Evolutionary conservation across 2,329 filamentous ascomycete species (phyloP).

Genomic region (Fusarium bactridioides): DNA sequence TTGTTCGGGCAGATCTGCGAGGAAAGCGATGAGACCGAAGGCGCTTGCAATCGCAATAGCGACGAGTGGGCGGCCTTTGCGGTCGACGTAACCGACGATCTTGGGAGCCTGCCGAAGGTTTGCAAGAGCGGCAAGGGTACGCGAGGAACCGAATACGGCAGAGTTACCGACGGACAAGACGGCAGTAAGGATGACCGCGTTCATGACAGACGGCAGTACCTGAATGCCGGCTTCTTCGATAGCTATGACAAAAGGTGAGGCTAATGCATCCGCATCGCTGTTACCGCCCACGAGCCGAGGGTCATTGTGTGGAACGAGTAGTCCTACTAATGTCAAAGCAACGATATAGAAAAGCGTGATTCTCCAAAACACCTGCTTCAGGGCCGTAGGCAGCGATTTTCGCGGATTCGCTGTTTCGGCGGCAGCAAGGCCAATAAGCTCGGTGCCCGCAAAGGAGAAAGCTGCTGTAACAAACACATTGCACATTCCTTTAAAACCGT

Average conservation of each 20-base stretch:
- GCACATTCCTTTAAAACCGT: constrained; percentile 85
- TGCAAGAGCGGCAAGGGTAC: constrained; percentile 87
- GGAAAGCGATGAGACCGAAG: constrained; percentile 79
- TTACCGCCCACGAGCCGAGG: constrained; percentile 64
- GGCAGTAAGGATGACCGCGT: constrained; percentile 90
- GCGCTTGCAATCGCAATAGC: constrained; percentile 73
- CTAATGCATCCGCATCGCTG: constrained; percentile 69
- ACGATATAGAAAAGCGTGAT: constrained; percentile 91
- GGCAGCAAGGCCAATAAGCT: constrained; percentile 78
- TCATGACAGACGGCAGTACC: constrained; percentile 87
- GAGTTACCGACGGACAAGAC: constrained; percentile 93
- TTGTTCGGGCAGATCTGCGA: constrained; percentile 71
- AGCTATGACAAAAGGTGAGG: constrained; percentile 93
- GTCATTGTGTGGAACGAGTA: constrained; percentile 81
- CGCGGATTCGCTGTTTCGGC: constrained; percentile 81
- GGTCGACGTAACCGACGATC: constrained; percentile 82
- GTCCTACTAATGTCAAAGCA: constrained; percentile 79
- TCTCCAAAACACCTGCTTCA: constrained; percentile 96
- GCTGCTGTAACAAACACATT: constrained; percentile 79
- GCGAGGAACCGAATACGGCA: constrained; percentile 88
- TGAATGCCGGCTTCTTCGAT: constrained; percentile 85
- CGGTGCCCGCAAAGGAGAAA: constrained; percentile 79
- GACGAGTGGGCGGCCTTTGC: constrained; percentile 78
- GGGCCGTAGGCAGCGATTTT: constrained; percentile 83
- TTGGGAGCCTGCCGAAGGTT: constrained; percentile 85